Conservation (phyloP, 441 rosid species). For the Populus tomentosa region DNA sequence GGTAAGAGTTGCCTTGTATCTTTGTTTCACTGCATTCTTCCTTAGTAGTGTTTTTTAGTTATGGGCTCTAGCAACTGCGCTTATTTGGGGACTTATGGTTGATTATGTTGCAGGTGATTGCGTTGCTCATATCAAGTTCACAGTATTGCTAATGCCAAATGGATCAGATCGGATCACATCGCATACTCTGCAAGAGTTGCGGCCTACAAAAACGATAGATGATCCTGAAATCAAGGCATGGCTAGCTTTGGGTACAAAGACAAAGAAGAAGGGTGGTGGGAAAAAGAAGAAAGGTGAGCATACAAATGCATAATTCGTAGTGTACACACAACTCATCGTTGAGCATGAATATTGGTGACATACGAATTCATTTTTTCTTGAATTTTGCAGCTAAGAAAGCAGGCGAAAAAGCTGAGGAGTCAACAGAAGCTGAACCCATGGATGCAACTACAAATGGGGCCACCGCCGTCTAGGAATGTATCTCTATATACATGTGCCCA, state of each 20-base stretch:
- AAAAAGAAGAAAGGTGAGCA: conserved; percentile 91
- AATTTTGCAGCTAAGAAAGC: conserved; percentile 60
- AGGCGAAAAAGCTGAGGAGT: conserved; percentile 58
- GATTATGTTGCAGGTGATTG: conserved; percentile 50
- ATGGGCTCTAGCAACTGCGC: background rate
- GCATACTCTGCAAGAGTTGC: conserved; percentile 72
- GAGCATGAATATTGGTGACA: background rate
- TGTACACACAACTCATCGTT: background rate
- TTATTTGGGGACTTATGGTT: background rate
- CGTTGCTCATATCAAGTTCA: conserved; percentile 90
- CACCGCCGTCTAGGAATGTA: conserved; percentile 37
- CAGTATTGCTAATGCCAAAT: conserved; percentile 91
- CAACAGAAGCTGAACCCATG: conserved; percentile 68
- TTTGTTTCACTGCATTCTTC: background rate
- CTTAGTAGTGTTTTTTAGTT: background rate
- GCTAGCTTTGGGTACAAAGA: conserved; percentile 85
- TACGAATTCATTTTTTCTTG: background rate
- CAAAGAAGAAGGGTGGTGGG: conserved; percentile 95
- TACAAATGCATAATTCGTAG: background rate
- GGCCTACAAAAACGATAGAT: conserved; percentile 67
- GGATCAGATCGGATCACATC: conserved; percentile 93
- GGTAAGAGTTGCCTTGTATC: conserved; percentile 37
- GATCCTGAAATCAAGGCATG: conserved; percentile 95
- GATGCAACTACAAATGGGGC: conserved; percentile 45
- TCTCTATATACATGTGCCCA: background rate